These are phyloP conservation scores for Hippophae rhamnoides DNA, from an alignment of 306 rosid species.

Conservation along the genomic window DNA sequence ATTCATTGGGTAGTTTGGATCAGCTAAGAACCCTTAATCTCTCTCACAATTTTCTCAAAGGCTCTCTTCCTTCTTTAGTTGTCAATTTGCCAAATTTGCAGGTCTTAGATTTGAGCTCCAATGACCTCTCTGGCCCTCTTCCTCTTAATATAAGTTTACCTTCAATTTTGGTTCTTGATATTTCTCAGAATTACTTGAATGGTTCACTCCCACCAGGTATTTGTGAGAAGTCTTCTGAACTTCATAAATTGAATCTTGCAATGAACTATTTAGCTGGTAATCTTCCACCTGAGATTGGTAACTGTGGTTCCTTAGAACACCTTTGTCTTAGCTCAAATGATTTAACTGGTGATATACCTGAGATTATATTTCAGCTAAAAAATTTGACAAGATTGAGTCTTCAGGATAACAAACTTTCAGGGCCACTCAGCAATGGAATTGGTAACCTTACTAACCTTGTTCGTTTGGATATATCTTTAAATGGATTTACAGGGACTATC, in stretches of 20 bases:
- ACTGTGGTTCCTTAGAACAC: constrained; percentile 6
- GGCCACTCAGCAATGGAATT: constrained; percentile 11
- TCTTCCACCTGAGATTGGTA: constrained; percentile 7
- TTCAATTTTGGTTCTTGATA: constrained; percentile 8
- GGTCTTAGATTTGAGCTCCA: constrained; percentile 19
- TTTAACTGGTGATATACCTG: constrained; percentile 9
- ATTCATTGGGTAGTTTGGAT: constrained; percentile 15
- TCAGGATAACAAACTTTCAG: constrained; percentile 17
- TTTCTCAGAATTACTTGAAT: constrained; percentile 12
- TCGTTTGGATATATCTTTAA: constrained; percentile 21
- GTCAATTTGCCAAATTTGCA: constrained; percentile 16
- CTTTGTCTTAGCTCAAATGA: neutral
- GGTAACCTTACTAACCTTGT: constrained; percentile 23
- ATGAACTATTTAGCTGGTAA: constrained; percentile 8
- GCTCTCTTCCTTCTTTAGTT: constrained; percentile 3
- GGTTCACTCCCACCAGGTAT: constrained; percentile 3
- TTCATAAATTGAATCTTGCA: constrained; percentile 6
- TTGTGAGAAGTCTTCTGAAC: constrained; percentile 5
- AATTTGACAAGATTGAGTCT: constrained; percentile 1
- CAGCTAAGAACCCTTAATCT: constrained; percentile 19
- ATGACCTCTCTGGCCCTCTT: constrained; percentile 6
- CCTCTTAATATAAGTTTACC: constrained; percentile 5
- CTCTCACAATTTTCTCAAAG: constrained; percentile 10
- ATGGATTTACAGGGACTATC: constrained; percentile 20
- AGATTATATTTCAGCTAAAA: neutral